phyloP scores from a whole-genome alignment of 345 rosid genomes.

The Erysimum cheiranthoides region DNA sequence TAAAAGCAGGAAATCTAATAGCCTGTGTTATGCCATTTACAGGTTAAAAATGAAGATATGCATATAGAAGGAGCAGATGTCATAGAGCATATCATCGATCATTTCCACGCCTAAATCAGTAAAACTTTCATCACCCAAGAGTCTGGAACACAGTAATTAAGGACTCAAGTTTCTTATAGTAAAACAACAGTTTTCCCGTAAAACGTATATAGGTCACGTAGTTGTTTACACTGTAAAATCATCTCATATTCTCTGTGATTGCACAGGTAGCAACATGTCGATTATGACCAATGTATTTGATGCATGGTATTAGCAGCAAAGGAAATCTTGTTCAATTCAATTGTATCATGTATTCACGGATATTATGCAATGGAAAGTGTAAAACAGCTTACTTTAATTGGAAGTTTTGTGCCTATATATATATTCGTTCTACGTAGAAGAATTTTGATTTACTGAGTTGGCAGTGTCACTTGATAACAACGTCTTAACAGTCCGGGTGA shows the following conservation, averaged over 20 bases:
- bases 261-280: conserved; percentile 29
- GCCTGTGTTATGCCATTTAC: conserved; percentile 35
- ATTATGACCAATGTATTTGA: conserved; percentile 17
- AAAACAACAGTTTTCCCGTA: conserved; percentile 20
- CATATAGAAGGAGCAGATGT: conserved; percentile 95
- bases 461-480: conserved; percentile 18
- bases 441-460: conserved; percentile 12
- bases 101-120: conserved; percentile 58
- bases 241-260: conserved; percentile 13
- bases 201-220: conserved; percentile 4
- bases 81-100: conserved; percentile 83
- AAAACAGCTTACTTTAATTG: conserved; percentile 3
- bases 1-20: conserved; percentile 8
- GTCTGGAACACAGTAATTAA: not conserved
- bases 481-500: not conserved
- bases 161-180: conserved; percentile 25
- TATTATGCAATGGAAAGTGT: conserved; percentile 26
- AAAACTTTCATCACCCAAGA: conserved; percentile 3
- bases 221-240: conserved; percentile 11
- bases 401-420: conserved; percentile 32
- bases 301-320: conserved; percentile 20
- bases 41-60: conserved; percentile 76
- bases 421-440: conserved; percentile 9
- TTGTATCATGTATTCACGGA: conserved; percentile 42
- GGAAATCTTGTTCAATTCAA: conserved; percentile 24